These are phyloP conservation scores for Zea luxurians DNA, from an alignment of 176 grass and related monocot genomes.

Conservation along the genomic window DNA sequence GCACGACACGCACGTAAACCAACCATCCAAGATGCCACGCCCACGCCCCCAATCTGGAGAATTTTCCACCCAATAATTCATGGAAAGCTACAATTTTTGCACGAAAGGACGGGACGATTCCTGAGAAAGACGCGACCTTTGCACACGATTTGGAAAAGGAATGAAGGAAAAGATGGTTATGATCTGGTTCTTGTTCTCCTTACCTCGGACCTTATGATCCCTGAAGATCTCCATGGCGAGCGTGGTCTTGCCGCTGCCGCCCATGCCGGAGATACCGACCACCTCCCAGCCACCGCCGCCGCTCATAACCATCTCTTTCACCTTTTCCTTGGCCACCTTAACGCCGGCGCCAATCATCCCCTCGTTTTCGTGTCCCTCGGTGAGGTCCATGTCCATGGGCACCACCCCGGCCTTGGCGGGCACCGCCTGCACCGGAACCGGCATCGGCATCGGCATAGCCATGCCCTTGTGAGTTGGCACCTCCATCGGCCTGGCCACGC, in stretches of 20 bases:
- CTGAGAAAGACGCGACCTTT: too few relatives aligned
- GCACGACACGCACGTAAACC: conserved; percentile 28
- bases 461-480: conserved; percentile 1
- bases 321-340: conserved; percentile 69
- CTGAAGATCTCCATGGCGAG: conserved; percentile 87
- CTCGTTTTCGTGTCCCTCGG: not conserved
- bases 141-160: not conserved
- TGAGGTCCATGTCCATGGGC: conserved; percentile 37
- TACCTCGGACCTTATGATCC: conserved; percentile 85
- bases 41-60: not conserved
- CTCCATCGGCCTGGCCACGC: conserved; percentile 4
- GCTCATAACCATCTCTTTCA: conserved; percentile 91
- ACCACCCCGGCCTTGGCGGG: conserved; percentile 22
- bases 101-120: too few relatives aligned
- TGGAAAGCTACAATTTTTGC: conserved; percentile 18
- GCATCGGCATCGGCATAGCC: not conserved
- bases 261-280: conserved; percentile 90
- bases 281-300: conserved; percentile 52
- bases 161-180: not conserved
- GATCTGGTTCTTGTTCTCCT: conserved; percentile 18
- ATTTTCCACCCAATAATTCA: conserved; percentile 18
- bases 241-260: conserved; percentile 97
- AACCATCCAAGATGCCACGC: conserved; percentile 36
- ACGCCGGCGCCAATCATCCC: conserved; percentile 48
- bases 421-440: not conserved